A percentile compares a stretch with the other conserved stretches of the same genome.
Conservation (phyloP, 257 asterid species). For the Solanum chmielewskii region DNA sequence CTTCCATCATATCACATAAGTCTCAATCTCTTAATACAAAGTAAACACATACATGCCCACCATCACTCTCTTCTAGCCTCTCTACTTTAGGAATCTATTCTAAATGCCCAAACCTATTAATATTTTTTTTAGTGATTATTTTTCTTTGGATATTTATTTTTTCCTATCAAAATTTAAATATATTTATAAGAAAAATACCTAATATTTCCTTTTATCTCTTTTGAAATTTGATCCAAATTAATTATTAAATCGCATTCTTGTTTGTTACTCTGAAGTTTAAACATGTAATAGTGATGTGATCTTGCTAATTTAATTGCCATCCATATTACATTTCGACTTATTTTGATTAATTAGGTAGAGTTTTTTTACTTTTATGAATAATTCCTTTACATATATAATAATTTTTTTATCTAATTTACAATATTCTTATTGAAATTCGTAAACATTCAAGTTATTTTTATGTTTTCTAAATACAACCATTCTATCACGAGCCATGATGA, state of each 20-base stretch:
- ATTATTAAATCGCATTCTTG: neutral
- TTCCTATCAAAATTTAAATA: neutral
- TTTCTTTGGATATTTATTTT: neutral
- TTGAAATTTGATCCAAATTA: neutral
- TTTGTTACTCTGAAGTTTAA: neutral
- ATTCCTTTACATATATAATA: too few relatives aligned
- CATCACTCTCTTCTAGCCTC: neutral
- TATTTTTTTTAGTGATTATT: too few relatives aligned
- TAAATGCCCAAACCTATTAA: neutral
- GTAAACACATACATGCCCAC: neutral
- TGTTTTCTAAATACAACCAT: neutral
- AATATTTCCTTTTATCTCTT: neutral
- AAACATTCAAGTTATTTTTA: neutral
- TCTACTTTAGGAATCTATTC: neutral
- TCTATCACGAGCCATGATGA: neutral
- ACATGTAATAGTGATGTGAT: neutral
- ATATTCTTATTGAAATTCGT: neutral
- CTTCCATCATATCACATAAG: neutral
- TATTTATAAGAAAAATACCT: neutral
- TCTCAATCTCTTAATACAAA: neutral
- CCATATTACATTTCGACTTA: neutral
- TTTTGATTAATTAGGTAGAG: neutral
- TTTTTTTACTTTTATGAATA: neutral
- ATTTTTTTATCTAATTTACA: accelerated
- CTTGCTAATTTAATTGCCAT: neutral